phyloP scores from a whole-genome alignment of 129 eudicot genomes.

The Centaurea solstitialis region DNA sequence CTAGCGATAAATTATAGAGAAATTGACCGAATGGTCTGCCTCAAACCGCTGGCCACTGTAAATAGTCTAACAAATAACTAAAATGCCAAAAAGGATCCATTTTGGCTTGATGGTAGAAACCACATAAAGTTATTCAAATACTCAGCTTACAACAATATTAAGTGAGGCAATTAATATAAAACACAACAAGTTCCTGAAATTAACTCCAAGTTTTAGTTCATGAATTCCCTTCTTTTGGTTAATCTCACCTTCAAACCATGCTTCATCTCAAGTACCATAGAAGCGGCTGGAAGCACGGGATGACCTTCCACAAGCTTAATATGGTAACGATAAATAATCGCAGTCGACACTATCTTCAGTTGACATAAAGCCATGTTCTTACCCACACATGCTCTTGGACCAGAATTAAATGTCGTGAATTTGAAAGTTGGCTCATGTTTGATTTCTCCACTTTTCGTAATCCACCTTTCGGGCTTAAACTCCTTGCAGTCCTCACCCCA shows the following conservation, averaged over 20 bases:
- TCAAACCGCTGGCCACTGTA: too few species aligned
- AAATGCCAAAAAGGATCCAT: too few species aligned
- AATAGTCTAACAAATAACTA: too few species aligned
- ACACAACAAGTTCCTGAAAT: not conserved
- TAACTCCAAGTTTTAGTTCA: not conserved
- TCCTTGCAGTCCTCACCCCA: constrained; percentile 50
- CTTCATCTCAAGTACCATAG: constrained; percentile 31
- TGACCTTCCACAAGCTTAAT: constrained; percentile 36
- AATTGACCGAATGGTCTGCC: too few species aligned
- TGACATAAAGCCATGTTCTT: constrained; percentile 47
- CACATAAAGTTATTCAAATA: too few species aligned
- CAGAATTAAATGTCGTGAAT: constrained; percentile 41
- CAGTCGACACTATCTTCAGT: constrained; percentile 34
- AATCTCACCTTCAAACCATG: constrained; percentile 34
- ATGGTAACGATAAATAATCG: constrained; percentile 21
- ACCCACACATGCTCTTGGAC: constrained; percentile 52
- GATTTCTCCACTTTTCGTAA: constrained; percentile 24
- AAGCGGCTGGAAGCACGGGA: constrained; percentile 15
- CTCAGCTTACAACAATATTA: too few species aligned
- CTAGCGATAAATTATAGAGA: too few species aligned
- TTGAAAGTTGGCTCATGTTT: constrained; percentile 44
- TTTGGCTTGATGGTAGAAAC: too few species aligned
- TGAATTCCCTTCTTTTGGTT: constrained; percentile 3
- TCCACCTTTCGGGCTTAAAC: constrained; percentile 58
- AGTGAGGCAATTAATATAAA: not conserved